Evolutionary conservation across 2,329 filamentous ascomycete species (phyloP), one percentile per base, ranked within the genome.

Genomic region (Colletotrichum agaves): DNA sequence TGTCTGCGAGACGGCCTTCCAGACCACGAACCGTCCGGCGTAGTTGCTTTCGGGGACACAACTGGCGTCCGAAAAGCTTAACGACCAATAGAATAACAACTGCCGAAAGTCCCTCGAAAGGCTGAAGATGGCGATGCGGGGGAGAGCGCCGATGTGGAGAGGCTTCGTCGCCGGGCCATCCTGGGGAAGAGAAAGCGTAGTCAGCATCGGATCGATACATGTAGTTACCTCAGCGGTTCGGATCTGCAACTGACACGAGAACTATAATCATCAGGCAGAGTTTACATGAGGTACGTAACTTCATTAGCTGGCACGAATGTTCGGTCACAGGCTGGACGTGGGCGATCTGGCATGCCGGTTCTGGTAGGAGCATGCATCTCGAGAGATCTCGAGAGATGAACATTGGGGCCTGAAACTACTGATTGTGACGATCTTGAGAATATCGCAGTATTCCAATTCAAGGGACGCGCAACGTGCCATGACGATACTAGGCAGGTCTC

Each of bases 41-140:
- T 5, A n/a, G 17, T 17, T 17, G 46, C 11, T 2, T 2, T 53
- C 57, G 57, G 57, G 4, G 41, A 39, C 52, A 56, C 19, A 63
- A 63, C 10, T 63, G 52, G 41, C 37, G 4, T 19, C 64, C 52
- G 59, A 59, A 53, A 55, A 12, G 27, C 33, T 61, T 19, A 52
- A 57, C 12, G 23, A 41, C 60, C 46, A 63, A 58, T 63, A 12
- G 21, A 17, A 35, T n/a, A n/a, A 53, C 27, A 67, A 63, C 60
- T 63, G 60, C 52, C 52, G 44, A 67, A n/a, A 15, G n/a, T n/a
- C 8, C 43, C 10, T n/a, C 23, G 31, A 27, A 59, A 27, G 12
- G 15, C 19, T 31, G 33, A 37, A 33, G 17, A 44, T 23, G 52
- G 31, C 27, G 31, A 62, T 57, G 59, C 52, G 64, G 63, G 63